Percentiles rank a stretch among this genome's conserved stretches.
phyloP scores from a whole-genome alignment of 202 grass and related monocot genomes.

The Bolboschoenoplectus hybrid region DNA sequence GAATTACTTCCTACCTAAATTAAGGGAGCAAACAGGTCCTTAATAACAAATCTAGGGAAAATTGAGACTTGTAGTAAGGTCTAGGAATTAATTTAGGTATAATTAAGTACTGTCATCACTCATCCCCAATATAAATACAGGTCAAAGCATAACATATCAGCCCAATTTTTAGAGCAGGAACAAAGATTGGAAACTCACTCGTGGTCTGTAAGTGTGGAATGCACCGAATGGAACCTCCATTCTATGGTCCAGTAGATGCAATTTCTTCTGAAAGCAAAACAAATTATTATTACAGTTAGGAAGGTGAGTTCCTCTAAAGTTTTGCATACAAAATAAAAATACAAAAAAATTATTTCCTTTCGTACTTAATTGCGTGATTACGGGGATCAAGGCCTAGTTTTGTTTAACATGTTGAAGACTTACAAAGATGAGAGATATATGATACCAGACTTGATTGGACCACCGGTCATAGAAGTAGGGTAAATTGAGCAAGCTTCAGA shows the following conservation, averaged over 20 bases:
- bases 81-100: background rate
- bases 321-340: background rate
- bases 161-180: background rate
- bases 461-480: background rate
- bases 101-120: background rate
- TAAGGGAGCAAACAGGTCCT: background rate
- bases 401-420: background rate
- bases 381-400: background rate
- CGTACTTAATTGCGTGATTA: background rate
- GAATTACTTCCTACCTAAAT: background rate
- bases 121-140: background rate
- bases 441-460: background rate
- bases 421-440: background rate
- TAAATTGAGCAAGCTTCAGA: background rate
- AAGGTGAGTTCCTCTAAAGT: background rate
- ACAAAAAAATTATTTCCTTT: background rate
- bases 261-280: constrained; percentile 55
- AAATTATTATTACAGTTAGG: constrained; percentile 6
- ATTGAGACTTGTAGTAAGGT: background rate
- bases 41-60: background rate
- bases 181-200: constrained; percentile 52
- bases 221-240: constrained; percentile 72
- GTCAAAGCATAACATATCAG: background rate
- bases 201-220: constrained; percentile 71
- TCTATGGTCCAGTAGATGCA: constrained; percentile 88